phyloP scores from a whole-genome alignment of 2,329 filamentous ascomycete genomes.

The Neofusicoccum kwambonambiense region DNA sequence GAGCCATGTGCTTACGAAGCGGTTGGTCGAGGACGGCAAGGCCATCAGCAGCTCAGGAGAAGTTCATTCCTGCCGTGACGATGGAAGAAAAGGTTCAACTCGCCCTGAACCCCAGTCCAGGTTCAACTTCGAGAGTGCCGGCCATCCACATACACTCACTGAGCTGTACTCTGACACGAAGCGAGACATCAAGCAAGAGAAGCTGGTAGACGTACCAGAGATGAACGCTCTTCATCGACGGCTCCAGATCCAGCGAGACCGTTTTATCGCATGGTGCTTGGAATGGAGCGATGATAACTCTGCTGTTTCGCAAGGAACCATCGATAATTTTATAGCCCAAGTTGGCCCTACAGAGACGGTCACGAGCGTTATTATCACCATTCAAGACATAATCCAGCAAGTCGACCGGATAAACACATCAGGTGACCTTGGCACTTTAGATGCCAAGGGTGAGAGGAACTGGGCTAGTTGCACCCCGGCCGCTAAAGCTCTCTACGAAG shows the following conservation, averaged over 20 bases:
- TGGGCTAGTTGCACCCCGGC: slow-evolving; percentile 56
- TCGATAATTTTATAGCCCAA: slow-evolving; percentile 66
- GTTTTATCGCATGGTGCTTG: slow-evolving; percentile 74
- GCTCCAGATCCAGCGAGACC: slow-evolving; percentile 76
- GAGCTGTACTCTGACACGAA: slow-evolving; percentile 80
- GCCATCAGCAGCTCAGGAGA: too few species aligned
- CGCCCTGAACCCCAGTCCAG: too few species aligned
- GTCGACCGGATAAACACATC: slow-evolving; percentile 69
- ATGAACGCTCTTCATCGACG: slow-evolving; percentile 72
- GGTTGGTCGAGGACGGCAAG: too few species aligned
- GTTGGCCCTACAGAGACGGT: slow-evolving; percentile 74
- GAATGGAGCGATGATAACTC: slow-evolving; percentile 72
- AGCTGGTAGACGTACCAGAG: slow-evolving; percentile 62
- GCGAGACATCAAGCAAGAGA: slow-evolving; percentile 66
- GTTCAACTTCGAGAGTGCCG: too few species aligned
- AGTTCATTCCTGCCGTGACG: too few species aligned
- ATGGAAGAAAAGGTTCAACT: too few species aligned
- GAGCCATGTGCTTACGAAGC: too few species aligned
- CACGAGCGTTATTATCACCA: slow-evolving; percentile 74
- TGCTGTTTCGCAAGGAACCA: slow-evolving; percentile 61
- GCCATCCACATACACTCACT: slow-evolving; percentile 46
- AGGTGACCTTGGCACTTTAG: slow-evolving; percentile 31
- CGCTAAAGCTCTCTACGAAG: slow-evolving; percentile 72
- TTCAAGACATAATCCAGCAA: slow-evolving; percentile 76
- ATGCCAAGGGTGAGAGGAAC: slow-evolving; percentile 36